These are phyloP conservation scores for Plantago major DNA, from an alignment of 257 asterid species.

Conservation along the genomic window DNA sequence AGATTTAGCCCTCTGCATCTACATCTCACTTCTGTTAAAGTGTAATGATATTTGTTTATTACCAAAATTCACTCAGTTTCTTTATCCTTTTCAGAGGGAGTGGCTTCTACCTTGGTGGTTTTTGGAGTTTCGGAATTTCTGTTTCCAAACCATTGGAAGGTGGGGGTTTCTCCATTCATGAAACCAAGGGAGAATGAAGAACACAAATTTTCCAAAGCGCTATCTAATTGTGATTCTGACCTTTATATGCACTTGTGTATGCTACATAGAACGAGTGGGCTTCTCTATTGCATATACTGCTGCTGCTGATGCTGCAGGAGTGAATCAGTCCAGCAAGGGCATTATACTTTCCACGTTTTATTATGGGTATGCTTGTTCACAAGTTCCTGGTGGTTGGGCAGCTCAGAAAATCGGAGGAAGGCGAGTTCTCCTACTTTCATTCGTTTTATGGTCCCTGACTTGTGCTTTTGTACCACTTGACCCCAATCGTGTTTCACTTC, in stretches of 20 bases:
- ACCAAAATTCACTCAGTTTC: background rate
- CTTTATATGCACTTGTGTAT: slow-evolving; percentile 82
- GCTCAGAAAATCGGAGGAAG: slow-evolving; percentile 88
- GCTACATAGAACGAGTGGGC: slow-evolving; percentile 91
- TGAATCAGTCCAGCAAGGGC: slow-evolving; percentile 82
- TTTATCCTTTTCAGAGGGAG: slow-evolving; percentile 12
- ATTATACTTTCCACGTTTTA: slow-evolving; percentile 79
- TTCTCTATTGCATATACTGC: slow-evolving; percentile 90
- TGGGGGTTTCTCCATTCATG: slow-evolving; percentile 26
- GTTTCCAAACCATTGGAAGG: slow-evolving; percentile 12
- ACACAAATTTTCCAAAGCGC: slow-evolving; percentile 55
- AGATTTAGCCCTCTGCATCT: too few species aligned
- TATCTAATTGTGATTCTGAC: slow-evolving; percentile 64
- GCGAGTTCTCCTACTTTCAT: slow-evolving; percentile 76
- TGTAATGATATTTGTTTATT: too few species aligned
- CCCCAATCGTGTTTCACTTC: slow-evolving; percentile 46
- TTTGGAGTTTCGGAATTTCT: slow-evolving; percentile 8
- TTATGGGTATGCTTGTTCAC: slow-evolving; percentile 90
- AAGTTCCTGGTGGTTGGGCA: slow-evolving; percentile 98
- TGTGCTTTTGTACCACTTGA: slow-evolving; percentile 80
- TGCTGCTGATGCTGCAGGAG: slow-evolving; percentile 85
- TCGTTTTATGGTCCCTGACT: slow-evolving; percentile 76
- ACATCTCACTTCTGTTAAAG: too few species aligned
- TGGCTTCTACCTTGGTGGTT: slow-evolving; percentile 25
- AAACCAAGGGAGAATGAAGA: slow-evolving; percentile 56